Evolutionary conservation across 495 filamentous ascomycete genomes (phyloP), one percentile per base, ranked within the genome.

Genomic region (Aspergillus bertholletiae): DNA sequence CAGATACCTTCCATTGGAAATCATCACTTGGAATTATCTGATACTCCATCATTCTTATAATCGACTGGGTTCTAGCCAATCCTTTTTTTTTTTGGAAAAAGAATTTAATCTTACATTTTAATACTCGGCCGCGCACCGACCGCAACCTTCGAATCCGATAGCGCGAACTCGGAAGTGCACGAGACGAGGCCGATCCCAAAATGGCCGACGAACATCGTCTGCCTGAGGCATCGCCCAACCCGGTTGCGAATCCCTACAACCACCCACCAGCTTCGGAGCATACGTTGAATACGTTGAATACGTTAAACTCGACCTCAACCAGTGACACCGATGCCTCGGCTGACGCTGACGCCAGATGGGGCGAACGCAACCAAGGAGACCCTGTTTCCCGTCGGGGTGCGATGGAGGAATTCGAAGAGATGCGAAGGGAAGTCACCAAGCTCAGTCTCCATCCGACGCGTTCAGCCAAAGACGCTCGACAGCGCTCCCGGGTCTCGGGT

Each of bases 391-490:
- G 83, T 49, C 72, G 72, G 15, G 67, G 74, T 47, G 88, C 89
- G 20, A 86, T 88, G 81, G 82, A 86, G 50, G 84, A 92, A 40
- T 85, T 84, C 53, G 83, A 89, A 51, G 82, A 82, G 5, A 79
- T 94, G 67, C 78, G 83, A 24, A 74, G 77, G 6, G 83, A 88
- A 55, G 75, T 94, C 51, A 80, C 81, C 9, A 72, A 78, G 17
- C 67, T 89, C 26, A 85, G 80, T 49, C 67, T 73, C 41, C 79
- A 81, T 17, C 76, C 78, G 47, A 74, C 69, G 17, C 61, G 64
- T n/a, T 74, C 71, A 0, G 58, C 59, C 15, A 66, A 55, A 20
- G 63, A 66, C 44, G 60, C 58, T 23, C 61, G 63, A 39, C 52
- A 58, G 49, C 58, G 57, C 48, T 56, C 55, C 22, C 27, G 34